Base-by-base conservation (phyloP, 2,329 filamentous ascomycete species). In the Fusarium scirpi region DNA sequence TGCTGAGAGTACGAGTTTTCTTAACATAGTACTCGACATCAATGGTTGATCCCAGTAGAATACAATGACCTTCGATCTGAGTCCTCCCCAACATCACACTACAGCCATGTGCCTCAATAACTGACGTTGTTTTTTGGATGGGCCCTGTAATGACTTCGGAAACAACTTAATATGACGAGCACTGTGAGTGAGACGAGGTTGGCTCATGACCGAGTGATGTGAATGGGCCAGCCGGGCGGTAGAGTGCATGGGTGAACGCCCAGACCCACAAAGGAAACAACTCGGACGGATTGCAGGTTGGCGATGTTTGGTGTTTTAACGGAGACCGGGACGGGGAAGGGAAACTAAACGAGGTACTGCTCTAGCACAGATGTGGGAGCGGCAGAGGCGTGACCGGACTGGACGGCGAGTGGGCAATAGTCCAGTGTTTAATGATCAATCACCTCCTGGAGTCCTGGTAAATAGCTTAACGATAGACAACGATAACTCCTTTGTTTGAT, bases 321-420 rank as follows among this genome's bases (percentile, higher is more conserved):
- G 43, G 56, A 44, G 55, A 63, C 67, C 29, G 40, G 30, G 30
- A 59, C 24, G 57, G 67, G 66, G 59, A 58, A 49, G 46, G 56
- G 66, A 68, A 56, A 69, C 43, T 46, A 60, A 62, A 67, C 67
- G 64, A 65, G 70, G 56, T 38, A 63, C 15, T 41, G 32, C 47
- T 52, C 62, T 48, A 67, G 69, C 71, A 74, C 70, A 74, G 73
- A 73, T 57, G 45, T 69, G 58, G 53, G 66, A 71, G 70, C 67
- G 72, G 72, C 67, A 70, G 66, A 65, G 70, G 69, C 57, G 68
- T 69, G 65, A 63, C 71, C 49, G 38, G 63, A 66, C 41, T 65
- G 65, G 60, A 48, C 25, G 53, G 52, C 44, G 40, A 56, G 49
- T 71, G 53, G 64, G 6, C 58, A 53, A 65, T 55, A 52, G 48